Evolutionary conservation across 495 filamentous ascomycete genomes (phyloP).

Genomic region (Penicillium verhagenii): DNA sequence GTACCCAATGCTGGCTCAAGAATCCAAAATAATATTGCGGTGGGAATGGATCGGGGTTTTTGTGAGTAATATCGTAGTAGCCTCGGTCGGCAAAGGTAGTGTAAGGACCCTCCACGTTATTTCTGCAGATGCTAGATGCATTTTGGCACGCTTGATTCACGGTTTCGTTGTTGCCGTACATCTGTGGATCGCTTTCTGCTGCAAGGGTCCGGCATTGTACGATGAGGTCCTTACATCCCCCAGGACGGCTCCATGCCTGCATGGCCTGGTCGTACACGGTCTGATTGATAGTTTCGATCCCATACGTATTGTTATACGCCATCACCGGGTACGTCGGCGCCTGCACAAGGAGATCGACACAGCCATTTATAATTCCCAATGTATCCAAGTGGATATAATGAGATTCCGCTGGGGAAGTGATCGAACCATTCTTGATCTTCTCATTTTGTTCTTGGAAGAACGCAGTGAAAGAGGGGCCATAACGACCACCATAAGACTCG

Average conservation of each 20-base stretch:
- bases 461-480: slow-evolving; percentile 62
- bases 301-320: slow-evolving; percentile 75
- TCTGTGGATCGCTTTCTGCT: slow-evolving; percentile 41
- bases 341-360: slow-evolving; percentile 72
- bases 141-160: slow-evolving; percentile 41
- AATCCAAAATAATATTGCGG: slow-evolving; percentile 60
- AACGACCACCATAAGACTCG: slow-evolving; percentile 66
- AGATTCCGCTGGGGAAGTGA: slow-evolving; percentile 25
- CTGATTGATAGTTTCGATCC: slow-evolving; percentile 61
- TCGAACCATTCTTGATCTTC: slow-evolving; percentile 42
- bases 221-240: slow-evolving; percentile 62
- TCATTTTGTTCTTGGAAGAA: slow-evolving; percentile 68
- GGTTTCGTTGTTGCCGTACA: slow-evolving; percentile 43
- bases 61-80: slow-evolving; percentile 62
- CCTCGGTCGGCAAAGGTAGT: slow-evolving; percentile 39
- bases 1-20: slow-evolving; percentile 61
- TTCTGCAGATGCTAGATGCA: slow-evolving; percentile 38
- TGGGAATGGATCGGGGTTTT: slow-evolving; percentile 60
- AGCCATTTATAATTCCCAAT: slow-evolving; percentile 64
- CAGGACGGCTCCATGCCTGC: slow-evolving; percentile 47
- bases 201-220: slow-evolving; percentile 44
- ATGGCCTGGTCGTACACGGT: slow-evolving; percentile 48
- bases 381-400: slow-evolving; percentile 50
- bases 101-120: slow-evolving; percentile 40
- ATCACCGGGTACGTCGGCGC: slow-evolving; percentile 63